Evolutionary conservation across 1,139 yeast genomes (phyloP), one percentile per base, ranked within the genome.

Genomic region (Candida dubliniensis): DNA sequence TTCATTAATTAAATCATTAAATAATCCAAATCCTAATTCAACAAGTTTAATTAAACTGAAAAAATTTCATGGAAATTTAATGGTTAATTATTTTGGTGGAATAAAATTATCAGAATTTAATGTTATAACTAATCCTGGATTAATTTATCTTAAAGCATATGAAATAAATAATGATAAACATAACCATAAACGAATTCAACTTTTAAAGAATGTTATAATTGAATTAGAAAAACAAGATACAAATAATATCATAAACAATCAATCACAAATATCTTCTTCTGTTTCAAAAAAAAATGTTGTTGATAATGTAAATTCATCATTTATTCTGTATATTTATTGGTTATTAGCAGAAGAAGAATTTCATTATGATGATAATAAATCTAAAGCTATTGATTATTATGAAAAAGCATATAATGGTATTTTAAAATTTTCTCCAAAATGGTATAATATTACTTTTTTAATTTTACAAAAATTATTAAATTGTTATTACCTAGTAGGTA

Each of bases 271-370:
- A n/a, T n/a, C n/a, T n/a, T n/a, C n/a, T n/a, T n/a, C n/a, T n/a
- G n/a, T n/a, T n/a, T n/a, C n/a, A n/a, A n/a, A n/a, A n/a, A n/a
- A n/a, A n/a, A n/a, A n/a, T n/a, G 50, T 46, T 10, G 38, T 40
- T 31, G 48, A 43, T 15, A 39, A 39, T 25, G 26, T 46, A 12
- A 43, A 36, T 18, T 47, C 52, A 4, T 47, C 52, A 4, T 33
- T 51, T 18, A 37, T 46, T 2, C 47, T 47, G 33, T 76, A 69
- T 51, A 59, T 79, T 3, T 69, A 73, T 51, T 79, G 71, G 61
- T 68, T 74, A 46, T 56, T 81, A 8, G 88, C 77, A 1, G 79
- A 79, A 43, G 79, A 79, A 43, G 74, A 71, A 42, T 51, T 47
- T 34, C 36, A 31, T 1, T n/a, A 15, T 5, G 36, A 36, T 3